A percentile compares a stretch with the other conserved stretches of the same genome.
phyloP scores from a whole-genome alignment of 441 rosid species.

The Viola pubescens region DNA sequence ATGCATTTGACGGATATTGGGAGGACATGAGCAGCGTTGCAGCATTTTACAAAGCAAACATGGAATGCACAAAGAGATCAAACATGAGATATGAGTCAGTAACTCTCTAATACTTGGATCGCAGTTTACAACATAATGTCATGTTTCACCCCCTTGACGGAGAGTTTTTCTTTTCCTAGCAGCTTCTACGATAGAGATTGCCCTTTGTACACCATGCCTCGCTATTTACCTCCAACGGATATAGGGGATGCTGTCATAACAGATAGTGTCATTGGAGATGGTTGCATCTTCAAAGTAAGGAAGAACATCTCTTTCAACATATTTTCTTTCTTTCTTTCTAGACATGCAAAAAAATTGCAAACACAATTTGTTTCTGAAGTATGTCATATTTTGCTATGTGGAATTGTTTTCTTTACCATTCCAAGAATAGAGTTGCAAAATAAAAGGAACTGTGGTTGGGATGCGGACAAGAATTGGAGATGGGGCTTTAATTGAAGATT shows the following conservation, averaged over 20 bases:
- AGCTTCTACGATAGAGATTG: conserved; percentile 54
- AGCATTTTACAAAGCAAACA: conserved; percentile 69
- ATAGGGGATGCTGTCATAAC: conserved; percentile 45
- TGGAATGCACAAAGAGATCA: conserved; percentile 53
- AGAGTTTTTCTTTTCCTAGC: conserved; percentile 19
- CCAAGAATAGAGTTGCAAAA: conserved; percentile 59
- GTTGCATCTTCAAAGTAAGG: conserved; percentile 69
- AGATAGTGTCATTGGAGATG: conserved; percentile 68
- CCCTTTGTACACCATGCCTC: conserved; percentile 61
- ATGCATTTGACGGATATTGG: conserved; percentile 69
- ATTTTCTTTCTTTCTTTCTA: not conserved
- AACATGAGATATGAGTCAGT: conserved; percentile 37
- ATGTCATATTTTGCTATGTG: conserved; percentile 10
- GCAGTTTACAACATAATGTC: not conserved
- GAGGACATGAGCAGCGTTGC: conserved; percentile 62
- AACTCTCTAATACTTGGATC: no score
- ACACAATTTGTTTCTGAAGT: no score
- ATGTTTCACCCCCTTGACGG: conserved; percentile 2
- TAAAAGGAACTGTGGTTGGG: conserved; percentile 69
- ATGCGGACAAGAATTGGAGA: conserved; percentile 64
- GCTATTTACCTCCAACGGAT: conserved; percentile 58
- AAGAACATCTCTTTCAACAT: not conserved
- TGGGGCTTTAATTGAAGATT: conserved; percentile 56
- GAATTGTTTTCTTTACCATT: conserved; percentile 15
- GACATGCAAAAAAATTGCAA: not conserved